Evolutionary conservation across 768 basidiomycete species (phyloP).

Genomic region (Paxillus involutus): DNA sequence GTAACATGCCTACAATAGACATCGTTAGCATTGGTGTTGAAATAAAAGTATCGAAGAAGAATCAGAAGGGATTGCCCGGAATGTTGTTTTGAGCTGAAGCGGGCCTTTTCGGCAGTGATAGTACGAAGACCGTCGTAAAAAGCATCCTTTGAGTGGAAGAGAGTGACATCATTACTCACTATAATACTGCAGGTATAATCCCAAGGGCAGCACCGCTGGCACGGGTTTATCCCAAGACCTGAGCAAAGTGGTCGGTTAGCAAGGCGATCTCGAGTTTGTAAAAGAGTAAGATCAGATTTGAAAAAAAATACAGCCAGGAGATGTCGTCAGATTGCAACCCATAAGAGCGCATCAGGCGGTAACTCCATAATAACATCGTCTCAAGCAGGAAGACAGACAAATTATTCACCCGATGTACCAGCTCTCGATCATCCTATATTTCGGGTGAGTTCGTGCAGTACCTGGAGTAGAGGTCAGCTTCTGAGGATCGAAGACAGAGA

Average conservation of each 20-base stretch:
- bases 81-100: slow-evolving; percentile 69
- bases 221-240: not conserved
- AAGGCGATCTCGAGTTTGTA: not conserved
- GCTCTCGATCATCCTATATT: not conserved
- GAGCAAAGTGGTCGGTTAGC: not conserved
- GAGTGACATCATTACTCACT: slow-evolving; percentile 22
- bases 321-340: slow-evolving; percentile 57
- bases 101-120: slow-evolving; percentile 78
- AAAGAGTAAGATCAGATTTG: slow-evolving; percentile 41
- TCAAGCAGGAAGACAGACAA: slow-evolving; percentile 2
- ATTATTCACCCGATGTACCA: not conserved
- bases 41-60: slow-evolving; percentile 4
- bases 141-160: slow-evolving; percentile 54
- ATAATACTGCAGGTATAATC: slow-evolving; percentile 10
- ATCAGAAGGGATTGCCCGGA: slow-evolving; percentile 79
- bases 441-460: not conserved
- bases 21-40: not conserved
- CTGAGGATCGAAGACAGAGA: too few species aligned
- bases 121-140: slow-evolving; percentile 90
- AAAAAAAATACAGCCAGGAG: slow-evolving; percentile 74
- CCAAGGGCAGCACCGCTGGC: not conserved
- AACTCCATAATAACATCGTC: slow-evolving; percentile 55
- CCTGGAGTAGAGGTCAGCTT: not conserved
- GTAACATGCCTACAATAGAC: not conserved
- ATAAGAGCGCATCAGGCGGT: slow-evolving; percentile 63